Percentiles rank a stretch among this genome's conserved stretches.
Conservation (phyloP, 2,329 filamentous ascomycete genomes). For the Aspergillus pseudoviridinutans region DNA sequence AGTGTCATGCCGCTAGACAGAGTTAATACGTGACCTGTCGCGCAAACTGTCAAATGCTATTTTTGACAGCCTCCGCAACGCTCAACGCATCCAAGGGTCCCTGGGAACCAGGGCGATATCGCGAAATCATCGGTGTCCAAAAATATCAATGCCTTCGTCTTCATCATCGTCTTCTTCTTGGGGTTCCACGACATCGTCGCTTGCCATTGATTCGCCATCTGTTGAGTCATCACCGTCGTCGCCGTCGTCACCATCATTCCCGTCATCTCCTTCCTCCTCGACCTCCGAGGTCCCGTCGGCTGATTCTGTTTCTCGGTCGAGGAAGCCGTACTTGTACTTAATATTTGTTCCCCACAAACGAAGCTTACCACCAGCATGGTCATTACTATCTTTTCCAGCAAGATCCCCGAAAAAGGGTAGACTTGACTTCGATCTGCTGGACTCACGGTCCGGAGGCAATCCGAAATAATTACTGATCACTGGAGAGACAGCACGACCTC, state of each 20-base stretch:
- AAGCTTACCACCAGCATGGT: conserved; percentile 55
- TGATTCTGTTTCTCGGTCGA: conserved; percentile 26
- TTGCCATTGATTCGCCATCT: conserved; percentile 13
- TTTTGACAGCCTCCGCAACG: background rate
- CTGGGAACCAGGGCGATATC: background rate
- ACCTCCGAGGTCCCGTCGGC: conserved; percentile 14
- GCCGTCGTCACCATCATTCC: conserved; percentile 17
- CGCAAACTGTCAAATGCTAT: background rate
- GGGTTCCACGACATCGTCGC: conserved; percentile 23
- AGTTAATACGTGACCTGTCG: background rate
- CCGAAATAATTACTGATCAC: conserved; percentile 46
- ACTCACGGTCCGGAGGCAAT: conserved; percentile 32
- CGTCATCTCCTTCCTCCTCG: conserved; percentile 11
- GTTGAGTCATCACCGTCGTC: conserved; percentile 20
- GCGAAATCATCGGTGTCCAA: conserved; percentile 47
- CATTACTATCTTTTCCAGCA: conserved; percentile 19
- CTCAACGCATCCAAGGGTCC: conserved; percentile 1
- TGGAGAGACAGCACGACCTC: conserved; percentile 39
- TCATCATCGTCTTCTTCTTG: conserved; percentile 43
- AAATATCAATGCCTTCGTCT: conserved; percentile 48
- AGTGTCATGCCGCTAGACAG: background rate
- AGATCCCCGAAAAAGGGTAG: conserved; percentile 23
- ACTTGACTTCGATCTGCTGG: conserved; percentile 25
- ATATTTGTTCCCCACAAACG: conserved; percentile 55
- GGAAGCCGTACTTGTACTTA: conserved; percentile 33